These are phyloP conservation scores for Lentinula raphanica DNA, from an alignment of 768 basidiomycete genomes.

Conservation along the genomic window DNA sequence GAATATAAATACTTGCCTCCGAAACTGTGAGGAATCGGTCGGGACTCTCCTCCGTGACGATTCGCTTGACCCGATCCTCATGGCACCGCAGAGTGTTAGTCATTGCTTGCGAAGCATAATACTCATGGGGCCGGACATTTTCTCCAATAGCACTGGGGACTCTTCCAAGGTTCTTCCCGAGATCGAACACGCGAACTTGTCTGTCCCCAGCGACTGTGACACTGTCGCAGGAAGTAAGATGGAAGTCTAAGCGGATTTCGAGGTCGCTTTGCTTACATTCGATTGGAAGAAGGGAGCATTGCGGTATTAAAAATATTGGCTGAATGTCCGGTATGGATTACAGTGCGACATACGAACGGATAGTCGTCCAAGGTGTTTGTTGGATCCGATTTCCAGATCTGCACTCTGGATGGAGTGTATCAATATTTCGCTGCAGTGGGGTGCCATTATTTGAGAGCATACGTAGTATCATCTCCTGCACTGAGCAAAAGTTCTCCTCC, in stretches of 20 bases:
- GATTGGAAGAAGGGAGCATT: constrained; percentile 73
- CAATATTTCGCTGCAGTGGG: no score
- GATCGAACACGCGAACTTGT: constrained; percentile 76
- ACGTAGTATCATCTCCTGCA: constrained; percentile 73
- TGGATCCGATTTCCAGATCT: constrained; percentile 71
- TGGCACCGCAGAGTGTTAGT: constrained; percentile 67
- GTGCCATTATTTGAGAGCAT: no score
- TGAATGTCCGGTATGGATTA: constrained; percentile 75
- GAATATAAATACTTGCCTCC: constrained; percentile 46
- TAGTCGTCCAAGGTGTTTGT: constrained; percentile 41
- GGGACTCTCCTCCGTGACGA: constrained; percentile 75
- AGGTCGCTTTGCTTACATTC: constrained; percentile 53
- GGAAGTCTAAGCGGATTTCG: not conserved
- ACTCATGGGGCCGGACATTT: constrained; percentile 36
- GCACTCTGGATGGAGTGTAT: constrained; percentile 61
- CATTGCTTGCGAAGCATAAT: constrained; percentile 41
- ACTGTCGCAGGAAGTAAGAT: constrained; percentile 28
- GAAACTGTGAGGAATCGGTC: constrained; percentile 73
- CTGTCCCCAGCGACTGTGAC: constrained; percentile 71
- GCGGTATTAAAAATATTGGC: constrained; percentile 84
- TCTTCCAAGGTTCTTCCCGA: constrained; percentile 40
- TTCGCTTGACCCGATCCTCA: constrained; percentile 58
- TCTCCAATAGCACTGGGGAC: constrained; percentile 31
- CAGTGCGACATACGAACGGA: constrained; percentile 58
- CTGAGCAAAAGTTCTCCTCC: constrained; percentile 62